Conservation (phyloP, 1,284 basidiomycete genomes). For the Puccinia coronata region DNA sequence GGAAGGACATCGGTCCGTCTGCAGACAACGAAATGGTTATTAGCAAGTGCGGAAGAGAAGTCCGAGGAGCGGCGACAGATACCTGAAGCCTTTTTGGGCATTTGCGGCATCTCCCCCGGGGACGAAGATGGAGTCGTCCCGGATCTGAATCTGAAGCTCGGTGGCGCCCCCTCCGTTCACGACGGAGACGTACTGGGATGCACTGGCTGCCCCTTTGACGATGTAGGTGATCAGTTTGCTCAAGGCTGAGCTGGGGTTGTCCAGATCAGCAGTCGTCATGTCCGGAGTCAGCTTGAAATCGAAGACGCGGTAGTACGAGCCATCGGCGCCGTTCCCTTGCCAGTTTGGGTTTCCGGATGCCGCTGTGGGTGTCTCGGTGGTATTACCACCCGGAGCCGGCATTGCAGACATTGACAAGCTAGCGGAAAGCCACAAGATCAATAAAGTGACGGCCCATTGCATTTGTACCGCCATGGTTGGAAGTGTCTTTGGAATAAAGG, state of each 20-base stretch:
- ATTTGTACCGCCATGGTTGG: too few species aligned
- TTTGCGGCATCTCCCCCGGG: conserved; percentile 1
- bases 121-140: conserved; percentile 25
- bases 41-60: neutral
- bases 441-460: too few species aligned
- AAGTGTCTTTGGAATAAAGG: too few species aligned
- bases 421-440: too few species aligned
- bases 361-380: neutral
- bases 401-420: too few species aligned
- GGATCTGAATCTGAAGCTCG: conserved; percentile 5
- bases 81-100: conserved; percentile 37
- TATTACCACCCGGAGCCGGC: neutral
- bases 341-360: too few species aligned
- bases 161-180: neutral
- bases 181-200: neutral
- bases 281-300: conserved; percentile 22
- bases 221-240: conserved; percentile 24
- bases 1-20: conserved; percentile 33
- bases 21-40: neutral
- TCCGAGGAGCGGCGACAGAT: neutral
- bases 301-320: neutral
- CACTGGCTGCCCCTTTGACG: conserved; percentile 4
- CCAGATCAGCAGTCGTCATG: conserved; percentile 23
- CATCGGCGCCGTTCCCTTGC: too few species aligned
- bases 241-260: conserved; percentile 13